phyloP scores from a whole-genome alignment of 805 yeast genomes.

The Myxozyma melibiosi region DNA sequence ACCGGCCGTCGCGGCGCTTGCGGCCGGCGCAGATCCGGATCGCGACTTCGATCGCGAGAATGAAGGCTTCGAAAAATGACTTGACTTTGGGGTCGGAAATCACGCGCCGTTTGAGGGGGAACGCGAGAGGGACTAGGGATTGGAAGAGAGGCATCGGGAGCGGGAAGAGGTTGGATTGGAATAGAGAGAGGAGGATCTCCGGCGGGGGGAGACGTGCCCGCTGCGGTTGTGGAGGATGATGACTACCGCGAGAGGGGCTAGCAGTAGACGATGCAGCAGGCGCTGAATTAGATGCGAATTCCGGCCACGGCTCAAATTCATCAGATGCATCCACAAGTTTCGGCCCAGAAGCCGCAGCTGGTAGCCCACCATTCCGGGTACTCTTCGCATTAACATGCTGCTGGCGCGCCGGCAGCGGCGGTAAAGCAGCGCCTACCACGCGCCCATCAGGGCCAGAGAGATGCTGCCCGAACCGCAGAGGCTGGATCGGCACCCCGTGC shows the following conservation, averaged over 20 bases:
- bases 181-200: slow-evolving; percentile 24
- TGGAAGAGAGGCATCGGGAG: slow-evolving; percentile 29
- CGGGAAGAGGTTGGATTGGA: slow-evolving; percentile 27
- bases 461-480: slow-evolving; percentile 9
- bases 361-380: not conserved
- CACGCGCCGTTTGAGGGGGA: slow-evolving; percentile 30
- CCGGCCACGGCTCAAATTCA: slow-evolving; percentile 29
- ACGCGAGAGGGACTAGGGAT: slow-evolving; percentile 26
- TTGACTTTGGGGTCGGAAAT: slow-evolving; percentile 23
- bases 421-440: not conserved
- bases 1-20: slow-evolving; percentile 23
- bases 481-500: not conserved
- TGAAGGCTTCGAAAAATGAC: slow-evolving; percentile 21
- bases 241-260: not conserved
- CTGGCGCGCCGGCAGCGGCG: too few relatives aligned
- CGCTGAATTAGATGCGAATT: not conserved
- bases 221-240: not conserved
- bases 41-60: slow-evolving; percentile 27
- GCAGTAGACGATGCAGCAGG: not conserved
- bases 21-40: slow-evolving; percentile 33
- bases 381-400: too few relatives aligned
- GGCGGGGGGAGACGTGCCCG: slow-evolving; percentile 18
- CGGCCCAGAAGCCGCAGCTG: not conserved
- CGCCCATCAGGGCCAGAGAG: slow-evolving; percentile 8
- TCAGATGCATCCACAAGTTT: slow-evolving; percentile 16